These are phyloP conservation scores for Phialocephala sp. DNA, from an alignment of 2,329 filamentous ascomycete species.

Conservation along the genomic window DNA sequence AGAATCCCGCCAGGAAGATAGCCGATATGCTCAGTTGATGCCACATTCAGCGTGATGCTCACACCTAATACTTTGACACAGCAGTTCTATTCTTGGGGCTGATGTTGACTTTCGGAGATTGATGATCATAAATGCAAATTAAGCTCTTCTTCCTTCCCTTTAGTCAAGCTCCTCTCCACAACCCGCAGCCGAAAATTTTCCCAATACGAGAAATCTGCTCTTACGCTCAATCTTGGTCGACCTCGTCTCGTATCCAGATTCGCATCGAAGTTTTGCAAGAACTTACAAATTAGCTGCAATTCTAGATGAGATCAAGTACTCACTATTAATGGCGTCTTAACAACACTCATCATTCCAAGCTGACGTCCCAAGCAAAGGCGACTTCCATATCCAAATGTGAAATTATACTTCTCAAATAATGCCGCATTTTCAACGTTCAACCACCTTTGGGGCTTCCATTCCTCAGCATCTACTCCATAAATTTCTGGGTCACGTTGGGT, in stretches of 20 bases:
- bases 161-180: neutral
- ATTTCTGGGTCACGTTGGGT: constrained; percentile 3
- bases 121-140: no score
- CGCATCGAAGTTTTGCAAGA: constrained; percentile 6
- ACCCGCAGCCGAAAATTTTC: neutral
- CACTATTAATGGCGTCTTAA: constrained; percentile 8
- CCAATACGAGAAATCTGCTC: constrained; percentile 12
- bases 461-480: constrained; percentile 5
- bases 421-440: constrained; percentile 5
- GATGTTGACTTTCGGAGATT: no score
- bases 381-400: constrained; percentile 10
- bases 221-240: neutral
- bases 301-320: neutral
- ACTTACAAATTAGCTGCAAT: neutral
- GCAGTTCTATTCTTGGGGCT: no score
- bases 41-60: no score
- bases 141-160: no score
- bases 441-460: constrained; percentile 14
- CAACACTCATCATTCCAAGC: constrained; percentile 10
- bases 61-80: no score
- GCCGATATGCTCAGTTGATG: no score
- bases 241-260: neutral
- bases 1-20: no score
- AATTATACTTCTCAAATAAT: constrained; percentile 3
- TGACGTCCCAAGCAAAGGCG: constrained; percentile 3